phyloP scores from a whole-genome alignment of 1,284 basidiomycete species.

The Microbotryum intermedium region DNA sequence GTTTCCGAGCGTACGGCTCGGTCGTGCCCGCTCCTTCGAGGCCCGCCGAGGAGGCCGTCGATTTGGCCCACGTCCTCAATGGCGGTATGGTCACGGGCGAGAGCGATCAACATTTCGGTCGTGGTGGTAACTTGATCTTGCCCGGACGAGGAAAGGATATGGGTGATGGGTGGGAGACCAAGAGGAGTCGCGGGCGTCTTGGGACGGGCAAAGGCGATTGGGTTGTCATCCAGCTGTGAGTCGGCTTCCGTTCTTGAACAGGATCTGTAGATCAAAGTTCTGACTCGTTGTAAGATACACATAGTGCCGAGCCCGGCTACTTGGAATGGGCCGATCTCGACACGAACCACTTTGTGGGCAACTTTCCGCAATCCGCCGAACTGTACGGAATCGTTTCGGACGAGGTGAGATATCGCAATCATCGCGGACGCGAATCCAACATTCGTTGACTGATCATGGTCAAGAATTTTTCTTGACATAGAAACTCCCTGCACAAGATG shows the following conservation, averaged over 20 bases:
- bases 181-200: constrained; percentile 56
- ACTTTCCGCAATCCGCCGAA: constrained; percentile 82
- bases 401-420: constrained; percentile 42
- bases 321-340: constrained; percentile 80
- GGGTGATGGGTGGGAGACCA: constrained; percentile 98
- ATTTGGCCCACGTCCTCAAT: constrained; percentile 82
- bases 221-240: constrained; percentile 80
- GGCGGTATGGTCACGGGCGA: constrained; percentile 67
- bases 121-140: constrained; percentile 80
- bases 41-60: constrained; percentile 47
- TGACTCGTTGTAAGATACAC: not conserved
- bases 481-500: constrained; percentile 38
- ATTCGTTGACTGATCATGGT: not conserved
- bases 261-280: constrained; percentile 19
- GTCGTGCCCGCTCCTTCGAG: constrained; percentile 47
- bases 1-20: constrained; percentile 47
- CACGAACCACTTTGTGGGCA: constrained; percentile 91
- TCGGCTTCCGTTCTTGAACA: constrained; percentile 20
- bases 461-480: constrained; percentile 22
- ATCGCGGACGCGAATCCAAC: not conserved
- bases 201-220: constrained; percentile 73
- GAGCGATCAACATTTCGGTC: constrained; percentile 86
- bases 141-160: constrained; percentile 75
- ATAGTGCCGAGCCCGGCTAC: constrained; percentile 57
- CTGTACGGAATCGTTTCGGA: constrained; percentile 56